Evolutionary conservation across 371 early-diverging fungal species (phyloP), one percentile per base, ranked within the genome.

Genomic region (Phascolomyces articulosus): DNA sequence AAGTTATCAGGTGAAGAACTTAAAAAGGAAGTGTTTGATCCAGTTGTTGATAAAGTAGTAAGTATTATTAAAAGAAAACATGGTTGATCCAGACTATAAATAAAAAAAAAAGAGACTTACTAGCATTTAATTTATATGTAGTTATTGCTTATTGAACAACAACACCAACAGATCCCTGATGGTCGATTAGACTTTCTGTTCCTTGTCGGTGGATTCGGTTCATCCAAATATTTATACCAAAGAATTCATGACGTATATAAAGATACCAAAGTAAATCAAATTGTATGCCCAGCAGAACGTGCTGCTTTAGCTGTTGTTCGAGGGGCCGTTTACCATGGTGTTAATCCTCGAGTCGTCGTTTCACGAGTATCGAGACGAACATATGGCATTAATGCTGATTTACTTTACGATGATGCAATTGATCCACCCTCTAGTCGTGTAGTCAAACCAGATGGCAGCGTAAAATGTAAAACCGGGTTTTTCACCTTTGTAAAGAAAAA

Each of bases 331-430:
- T 78, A 75, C 31, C 81, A 78, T 44, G 85, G 85, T 4, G 60
- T 86, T 29, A 75, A 84, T 53, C 87, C 87, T 28, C 70, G 75
- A 6, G 70, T 78, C 0, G 77, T 85, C 23, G 79, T 75, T 4
- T 73, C 87, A 8, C 81, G 87, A n/a, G 77, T 87, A 15, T 80
- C 83, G 26, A 76, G 85, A n/a, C 75, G 87, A 4, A 84, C 84
- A 9, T 87, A 87, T 60, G 87, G 85, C 18, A 87, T 87, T 62
- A 84, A 85, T 59, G 84, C 85, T 7, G 87, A 84, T 1, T 70
- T 84, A 40, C 87, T 85, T 8, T 87, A 82, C 62, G 85, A 85
- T 38, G 61, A 68, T 18, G 7, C 10, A 13, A 48, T 41, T 4
- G 83, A 79, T 49, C 79, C 79, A 2, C 49, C 66, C 3, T 40